Conservation (phyloP, 2,329 filamentous ascomycete species). For the Aspergillus sp. region DNA sequence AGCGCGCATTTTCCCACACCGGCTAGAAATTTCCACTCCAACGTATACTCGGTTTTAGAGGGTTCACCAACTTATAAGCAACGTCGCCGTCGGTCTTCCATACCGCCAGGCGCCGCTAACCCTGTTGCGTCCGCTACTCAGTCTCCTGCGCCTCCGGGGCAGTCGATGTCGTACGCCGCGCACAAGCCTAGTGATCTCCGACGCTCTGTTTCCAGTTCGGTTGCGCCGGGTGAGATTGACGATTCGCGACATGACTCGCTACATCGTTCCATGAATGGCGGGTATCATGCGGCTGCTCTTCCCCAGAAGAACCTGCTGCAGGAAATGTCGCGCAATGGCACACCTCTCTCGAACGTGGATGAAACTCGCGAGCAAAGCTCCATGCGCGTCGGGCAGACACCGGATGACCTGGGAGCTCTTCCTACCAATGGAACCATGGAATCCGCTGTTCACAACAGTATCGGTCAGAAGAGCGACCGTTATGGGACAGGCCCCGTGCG, state of each 20-base stretch:
- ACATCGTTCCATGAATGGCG: conserved; percentile 67
- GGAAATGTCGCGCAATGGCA: conserved; percentile 79
- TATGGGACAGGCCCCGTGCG: conserved; percentile 70
- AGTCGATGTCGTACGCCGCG: conserved; percentile 54
- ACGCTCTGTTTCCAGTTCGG: conserved; percentile 84
- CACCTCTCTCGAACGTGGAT: conserved; percentile 81
- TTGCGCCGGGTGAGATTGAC: conserved; percentile 77
- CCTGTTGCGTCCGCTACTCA: conserved; percentile 60
- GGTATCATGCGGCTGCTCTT: conserved; percentile 66
- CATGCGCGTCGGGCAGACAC: conserved; percentile 61
- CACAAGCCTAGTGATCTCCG: conserved; percentile 88
- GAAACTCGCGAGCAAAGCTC: conserved; percentile 75
- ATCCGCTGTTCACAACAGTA: conserved; percentile 56
- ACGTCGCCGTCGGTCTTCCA: conserved; percentile 86
- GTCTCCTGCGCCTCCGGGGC: conserved; percentile 43
- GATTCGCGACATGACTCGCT: conserved; percentile 78
- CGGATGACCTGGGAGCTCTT: conserved; percentile 68
- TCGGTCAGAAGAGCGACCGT: conserved; percentile 57
- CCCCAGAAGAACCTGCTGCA: conserved; percentile 80
- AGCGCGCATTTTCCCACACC: conserved; percentile 76
- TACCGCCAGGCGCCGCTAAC: conserved; percentile 75
- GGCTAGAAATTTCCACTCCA: conserved; percentile 65
- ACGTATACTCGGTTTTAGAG: conserved; percentile 94
- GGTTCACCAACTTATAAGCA: conserved; percentile 99
- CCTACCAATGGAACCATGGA: conserved; percentile 62